A percentile compares a stretch with the other conserved stretches of the same genome.
phyloP scores from a whole-genome alignment of 1,284 basidiomycete genomes.

The Naganishia sp. region DNA sequence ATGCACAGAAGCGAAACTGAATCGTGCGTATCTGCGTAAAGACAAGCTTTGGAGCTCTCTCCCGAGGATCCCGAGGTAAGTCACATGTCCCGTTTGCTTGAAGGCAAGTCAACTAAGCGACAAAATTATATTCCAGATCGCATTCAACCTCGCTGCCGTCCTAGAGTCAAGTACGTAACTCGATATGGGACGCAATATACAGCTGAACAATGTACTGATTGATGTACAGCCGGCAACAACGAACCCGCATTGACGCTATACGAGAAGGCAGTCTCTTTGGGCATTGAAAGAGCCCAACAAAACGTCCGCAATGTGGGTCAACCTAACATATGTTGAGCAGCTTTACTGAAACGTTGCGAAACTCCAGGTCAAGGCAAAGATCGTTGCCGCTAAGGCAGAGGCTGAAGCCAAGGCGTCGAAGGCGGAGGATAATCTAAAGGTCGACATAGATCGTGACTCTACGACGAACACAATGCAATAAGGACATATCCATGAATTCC shows the following conservation, averaged over 20 bases:
- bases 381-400: constrained; percentile 40
- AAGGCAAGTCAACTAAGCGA: not conserved
- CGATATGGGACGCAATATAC: not conserved
- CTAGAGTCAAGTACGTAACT: constrained; percentile 49
- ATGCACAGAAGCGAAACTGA: constrained; percentile 29
- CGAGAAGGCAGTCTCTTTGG: constrained; percentile 48
- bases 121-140: constrained; percentile 14
- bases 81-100: not conserved
- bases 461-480: constrained; percentile 8
- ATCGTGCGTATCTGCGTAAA: constrained; percentile 47
- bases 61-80: constrained; percentile 81
- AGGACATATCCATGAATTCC: not conserved
- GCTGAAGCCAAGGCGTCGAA: not conserved
- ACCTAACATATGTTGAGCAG: no score
- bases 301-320: constrained; percentile 47
- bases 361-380: constrained; percentile 45
- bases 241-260: constrained; percentile 51
- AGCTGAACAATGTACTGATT: not conserved
- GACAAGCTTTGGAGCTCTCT: constrained; percentile 77
- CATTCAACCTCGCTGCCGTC: constrained; percentile 41
- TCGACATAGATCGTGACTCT: not conserved
- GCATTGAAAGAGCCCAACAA: constrained; percentile 51
- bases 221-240: constrained; percentile 45
- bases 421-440: constrained; percentile 4
- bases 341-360: not conserved